Base-by-base conservation (phyloP, 805 yeast species). In the Candida quercuum region DNA sequence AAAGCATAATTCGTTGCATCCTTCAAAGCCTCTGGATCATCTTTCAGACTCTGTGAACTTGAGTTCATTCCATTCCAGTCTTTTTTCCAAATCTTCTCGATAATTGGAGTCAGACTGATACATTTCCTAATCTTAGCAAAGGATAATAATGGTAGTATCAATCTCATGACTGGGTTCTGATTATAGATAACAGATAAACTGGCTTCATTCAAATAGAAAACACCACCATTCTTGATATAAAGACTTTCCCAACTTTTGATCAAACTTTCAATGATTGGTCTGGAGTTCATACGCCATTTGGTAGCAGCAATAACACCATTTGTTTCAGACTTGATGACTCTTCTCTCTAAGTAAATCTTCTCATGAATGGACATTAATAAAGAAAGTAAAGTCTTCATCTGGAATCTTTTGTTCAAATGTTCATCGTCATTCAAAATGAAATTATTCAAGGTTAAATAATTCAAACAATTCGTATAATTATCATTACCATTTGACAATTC, bases 21-120 rank as follows among this genome's bases (percentile, higher is more conserved):
- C 35, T 81, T 69, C 35, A 81, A 61, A 5, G 81, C 78, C 43
- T 81, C 86, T 36, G 75, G 70, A 51, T 82, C 81, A 31, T 62
- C 59, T 34, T 67, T 61, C 30, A 80, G 55, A 23, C 57, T 57
- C 40, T 69, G 64, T 40, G 81, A 60, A 32, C 68, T 67, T 7
- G 52, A 46, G 47, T 78, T 80, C 87, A 84, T 79, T 0, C 69
- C 74, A 13, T 56, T 64, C 86, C 88, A 83, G 56, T 84, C 81
- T 48, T 81, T 76, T 37, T 63, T 53, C 73, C 87, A 76, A 5
- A 81, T 76, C 31, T 69, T 68, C 38, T 71, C 67, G 53, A 83
- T 65, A 6, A 81, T 69, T 4, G 84, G 79, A 1, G 86, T 72
- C 33, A 82, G 52, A 49, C 76, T 69, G 23, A 82, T 61, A 51